Base-by-base conservation (phyloP, 192 early-diverging fungal genomes). In the Coemansia sp. region DNA sequence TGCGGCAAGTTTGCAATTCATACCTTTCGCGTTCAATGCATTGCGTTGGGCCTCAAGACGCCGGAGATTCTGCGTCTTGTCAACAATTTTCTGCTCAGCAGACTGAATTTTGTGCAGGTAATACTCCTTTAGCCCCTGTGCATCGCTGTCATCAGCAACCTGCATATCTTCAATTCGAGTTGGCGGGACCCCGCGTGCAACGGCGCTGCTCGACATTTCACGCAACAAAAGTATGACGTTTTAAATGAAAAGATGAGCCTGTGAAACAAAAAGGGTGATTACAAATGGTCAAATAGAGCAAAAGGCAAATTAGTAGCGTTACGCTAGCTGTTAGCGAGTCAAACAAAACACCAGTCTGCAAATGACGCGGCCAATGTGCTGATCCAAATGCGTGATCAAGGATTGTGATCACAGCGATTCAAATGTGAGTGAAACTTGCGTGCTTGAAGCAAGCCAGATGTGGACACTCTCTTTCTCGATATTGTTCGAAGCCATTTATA, bases 41-140 rank as follows among this genome's bases (percentile, higher is more conserved):
- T 99, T 99, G 56, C 97, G 87, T 79, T 99, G 97, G 4, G 97
- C 97, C 84, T 99, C 97, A 25, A 99, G 86, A 76, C 97, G 95
- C 51, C 95, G 86, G 66, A 99, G 84, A 82, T 99, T 96, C 76
- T 96, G 94, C 9, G 93, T 90, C 82, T 91, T 94, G 65, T 89
- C 84, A 58, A 90, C 87, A 81, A 90, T 94, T 59, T 88, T 84
- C 46, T 89, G 86, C 68, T 98, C 96, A 6, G 92, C 85, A 63
- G 92, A 88, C 78, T 98, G 88, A 66, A 90, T 90, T 73, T 89
- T 89, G 68, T 87, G 76, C 68, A 87, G 74, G 60, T 90, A 89
- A 63, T 90, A 92, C 40, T 85, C 81, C 64, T 87, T 86, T 55
- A 92, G 64, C 1, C 76, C 76, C 65, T 75, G 73, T 28, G 51